phyloP scores from a whole-genome alignment of 352 stramenopile species.

The Phytophthora uliginosa region DNA sequence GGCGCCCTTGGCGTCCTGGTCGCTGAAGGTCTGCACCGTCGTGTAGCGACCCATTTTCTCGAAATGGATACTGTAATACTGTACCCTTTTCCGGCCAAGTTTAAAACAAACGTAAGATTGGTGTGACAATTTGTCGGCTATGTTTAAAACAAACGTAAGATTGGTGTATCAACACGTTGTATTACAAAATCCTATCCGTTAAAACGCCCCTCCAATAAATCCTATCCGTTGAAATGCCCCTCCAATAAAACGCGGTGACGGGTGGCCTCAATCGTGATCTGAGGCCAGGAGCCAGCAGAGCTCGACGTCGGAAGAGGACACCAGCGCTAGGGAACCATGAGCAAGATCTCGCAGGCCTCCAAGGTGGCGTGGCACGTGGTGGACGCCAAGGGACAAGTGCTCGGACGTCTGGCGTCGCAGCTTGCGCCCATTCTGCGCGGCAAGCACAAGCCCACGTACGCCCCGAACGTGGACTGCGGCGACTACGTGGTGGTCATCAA shows the following conservation, averaged over 20 bases:
- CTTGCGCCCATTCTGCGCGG: constrained; percentile 97
- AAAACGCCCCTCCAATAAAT: not conserved
- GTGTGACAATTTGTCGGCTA: not conserved
- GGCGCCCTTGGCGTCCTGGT: constrained; percentile 80
- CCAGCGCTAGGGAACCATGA: constrained; percentile 53
- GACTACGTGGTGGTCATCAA: constrained; percentile 99
- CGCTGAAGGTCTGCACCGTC: constrained; percentile 87
- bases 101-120: not conserved
- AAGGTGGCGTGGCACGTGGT: constrained; percentile 97
- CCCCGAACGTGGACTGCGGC: constrained; percentile 98
- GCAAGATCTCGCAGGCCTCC: constrained; percentile 84
- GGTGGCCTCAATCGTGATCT: constrained; percentile 2
- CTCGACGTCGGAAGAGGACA: not conserved
- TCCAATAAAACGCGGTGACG: constrained; percentile 6
- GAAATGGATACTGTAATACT: not conserved
- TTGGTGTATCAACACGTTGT: not conserved
- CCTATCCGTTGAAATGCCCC: not conserved
- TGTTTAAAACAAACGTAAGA: too few relatives aligned
- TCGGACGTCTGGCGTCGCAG: constrained; percentile 97
- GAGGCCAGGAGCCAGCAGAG: not conserved
- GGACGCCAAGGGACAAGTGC: constrained; percentile 96
- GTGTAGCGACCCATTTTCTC: constrained; percentile 77
- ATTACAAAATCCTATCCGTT: not conserved
- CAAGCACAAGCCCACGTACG: constrained; percentile 99
- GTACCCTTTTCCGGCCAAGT: not conserved